Conservation (phyloP, 2,329 filamentous ascomycete genomes). For the Stagonosporopsis rhizophila region DNA sequence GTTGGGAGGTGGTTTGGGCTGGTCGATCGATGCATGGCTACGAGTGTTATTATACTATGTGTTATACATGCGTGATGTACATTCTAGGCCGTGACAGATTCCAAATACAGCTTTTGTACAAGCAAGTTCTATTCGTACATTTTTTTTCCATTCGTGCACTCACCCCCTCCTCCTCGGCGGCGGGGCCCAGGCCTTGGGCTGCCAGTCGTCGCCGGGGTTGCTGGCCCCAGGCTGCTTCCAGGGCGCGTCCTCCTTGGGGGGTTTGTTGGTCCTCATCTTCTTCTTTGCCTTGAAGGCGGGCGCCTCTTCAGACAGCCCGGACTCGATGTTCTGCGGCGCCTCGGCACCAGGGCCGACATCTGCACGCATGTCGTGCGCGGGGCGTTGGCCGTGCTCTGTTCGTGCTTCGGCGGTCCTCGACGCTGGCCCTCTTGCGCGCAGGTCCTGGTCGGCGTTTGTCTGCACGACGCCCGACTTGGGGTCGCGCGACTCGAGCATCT, state of each 20-base stretch:
- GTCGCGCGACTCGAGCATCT: slow-evolving; percentile 54
- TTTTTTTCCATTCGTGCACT: not conserved
- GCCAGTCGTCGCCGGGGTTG: slow-evolving; percentile 55
- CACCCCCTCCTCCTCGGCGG: slow-evolving; percentile 43
- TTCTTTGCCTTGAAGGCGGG: slow-evolving; percentile 19
- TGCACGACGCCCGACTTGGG: slow-evolving; percentile 48
- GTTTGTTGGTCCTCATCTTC: slow-evolving; percentile 33
- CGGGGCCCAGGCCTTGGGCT: slow-evolving; percentile 56
- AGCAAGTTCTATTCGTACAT: not conserved
- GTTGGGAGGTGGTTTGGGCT: too few relatives aligned
- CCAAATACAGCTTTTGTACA: not conserved
- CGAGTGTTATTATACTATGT: too few relatives aligned
- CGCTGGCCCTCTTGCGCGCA: not conserved
- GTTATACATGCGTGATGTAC: too few relatives aligned
- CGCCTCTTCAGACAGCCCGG: slow-evolving; percentile 15
- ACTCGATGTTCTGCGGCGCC: slow-evolving; percentile 23
- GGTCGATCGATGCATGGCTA: too few relatives aligned
- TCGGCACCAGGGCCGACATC: slow-evolving; percentile 10
- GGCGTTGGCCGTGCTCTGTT: slow-evolving; percentile 14
- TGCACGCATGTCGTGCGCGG: slow-evolving; percentile 5
- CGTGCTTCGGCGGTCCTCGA: slow-evolving; percentile 26
- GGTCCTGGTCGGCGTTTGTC: slow-evolving; percentile 43
- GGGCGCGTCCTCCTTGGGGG: slow-evolving; percentile 45
- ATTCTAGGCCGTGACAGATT: not conserved
- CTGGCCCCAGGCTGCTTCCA: slow-evolving; percentile 50